These are phyloP conservation scores for Sporothrix curviconia DNA, from an alignment of 2,329 filamentous ascomycete genomes.

Conservation along the genomic window DNA sequence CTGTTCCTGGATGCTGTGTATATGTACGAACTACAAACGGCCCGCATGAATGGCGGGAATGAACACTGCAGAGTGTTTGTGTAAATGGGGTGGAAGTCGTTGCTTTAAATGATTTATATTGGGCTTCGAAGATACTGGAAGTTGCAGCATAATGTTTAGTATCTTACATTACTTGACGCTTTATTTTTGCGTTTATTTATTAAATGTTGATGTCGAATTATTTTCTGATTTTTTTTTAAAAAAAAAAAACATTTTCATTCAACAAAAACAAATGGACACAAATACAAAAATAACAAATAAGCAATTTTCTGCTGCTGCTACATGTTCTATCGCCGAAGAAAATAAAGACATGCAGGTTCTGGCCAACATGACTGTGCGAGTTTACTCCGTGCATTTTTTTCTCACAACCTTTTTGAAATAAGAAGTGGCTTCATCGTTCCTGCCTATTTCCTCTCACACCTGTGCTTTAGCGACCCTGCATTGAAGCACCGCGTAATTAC, in stretches of 20 bases:
- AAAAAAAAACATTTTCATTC: no score
- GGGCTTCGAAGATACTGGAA: no score
- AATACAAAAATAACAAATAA: neutral
- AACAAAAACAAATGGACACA: no score
- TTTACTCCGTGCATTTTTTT: neutral
- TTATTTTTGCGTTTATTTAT: no score
- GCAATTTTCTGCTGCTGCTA: neutral
- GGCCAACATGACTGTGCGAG: no score
- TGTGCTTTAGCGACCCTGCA: neutral
- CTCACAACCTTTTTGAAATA: neutral
- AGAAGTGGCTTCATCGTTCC: neutral
- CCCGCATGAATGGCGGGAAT: neutral
- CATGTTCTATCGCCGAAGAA: neutral
- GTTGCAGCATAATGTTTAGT: no score
- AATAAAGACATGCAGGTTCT: neutral
- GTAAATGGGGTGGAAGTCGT: no score
- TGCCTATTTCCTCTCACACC: neutral
- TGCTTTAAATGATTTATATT: no score
- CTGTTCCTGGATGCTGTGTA: no score
- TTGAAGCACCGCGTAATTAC: neutral
- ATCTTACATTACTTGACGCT: no score
- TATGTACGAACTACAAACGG: neutral
- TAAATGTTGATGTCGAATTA: no score
- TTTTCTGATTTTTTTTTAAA: no score
- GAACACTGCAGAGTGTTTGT: neutral